Evolutionary conservation across 345 rosid species (phyloP), one percentile per base, ranked within the genome.

Genomic region (Limnanthes douglasii): DNA sequence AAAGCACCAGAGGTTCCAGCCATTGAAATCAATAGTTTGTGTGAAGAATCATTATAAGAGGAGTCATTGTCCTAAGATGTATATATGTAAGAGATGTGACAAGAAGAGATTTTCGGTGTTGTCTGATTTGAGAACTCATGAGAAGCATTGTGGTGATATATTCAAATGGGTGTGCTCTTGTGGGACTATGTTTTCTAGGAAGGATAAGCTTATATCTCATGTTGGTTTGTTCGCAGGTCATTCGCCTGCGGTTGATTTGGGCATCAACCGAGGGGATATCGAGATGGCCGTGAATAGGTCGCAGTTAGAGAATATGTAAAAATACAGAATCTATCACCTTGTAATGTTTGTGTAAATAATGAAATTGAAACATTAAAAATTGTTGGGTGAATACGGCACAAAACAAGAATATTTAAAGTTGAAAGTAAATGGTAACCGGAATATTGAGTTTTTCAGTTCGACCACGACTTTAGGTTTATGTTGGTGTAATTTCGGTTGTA

Each of bases 21-120:
- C 96, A 4, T 21, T 86, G 53, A 86, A 86, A 33, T 86, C 96
- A 0, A 72, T 77, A 64, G 70, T 86, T 10, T 86, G 94, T 27
- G 86, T 57, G 39, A 86, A 81, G 65, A 86, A 86, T 59, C 96
- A 86, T 46, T 86, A 81, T 81, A 86, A 72, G 78, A 75, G 96
- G 19, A 77, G 86, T 60, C 96, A 86, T 31, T 86, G 94, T 31
- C 92, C 94, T 0, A 86, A 86, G 60, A 64, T 86, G 83, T 81
- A 81, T 43, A 70, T 81, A 31, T 86, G 96, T 61, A 72, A 70
- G 68, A 55, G 83, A 15, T 81, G 96, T 41, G 62, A 64, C 8
- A 63, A 51, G 71, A 86, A 86, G 65, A 72, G 74, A 5, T 86
- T 86, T 56, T 81, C 94, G 18, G 86, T 86, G 57, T 48, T 81